These are phyloP conservation scores for Podospora anserina DNA, from an alignment of 495 filamentous ascomycete species.

Conservation along the genomic window DNA sequence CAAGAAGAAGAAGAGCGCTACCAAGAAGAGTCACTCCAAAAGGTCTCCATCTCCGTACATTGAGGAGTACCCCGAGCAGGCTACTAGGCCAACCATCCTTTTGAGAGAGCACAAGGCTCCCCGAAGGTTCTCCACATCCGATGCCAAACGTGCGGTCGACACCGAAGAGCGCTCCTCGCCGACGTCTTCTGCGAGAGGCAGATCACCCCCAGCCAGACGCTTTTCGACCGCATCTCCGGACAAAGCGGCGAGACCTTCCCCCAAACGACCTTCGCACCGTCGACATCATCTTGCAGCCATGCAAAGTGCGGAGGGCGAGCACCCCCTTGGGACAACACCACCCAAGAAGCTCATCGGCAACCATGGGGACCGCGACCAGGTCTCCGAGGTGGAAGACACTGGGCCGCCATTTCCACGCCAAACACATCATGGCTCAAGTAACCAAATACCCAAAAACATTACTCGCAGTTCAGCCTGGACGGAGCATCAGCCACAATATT, in stretches of 20 bases:
- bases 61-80: conserved; percentile 31
- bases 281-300: background rate
- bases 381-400: background rate
- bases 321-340: background rate
- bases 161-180: conserved; percentile 15
- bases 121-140: conserved; percentile 23
- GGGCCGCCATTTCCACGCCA: conserved; percentile 7
- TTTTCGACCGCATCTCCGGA: conserved; percentile 10
- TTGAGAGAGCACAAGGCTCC: conserved; percentile 31
- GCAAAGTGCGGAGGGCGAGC: conserved; percentile 4
- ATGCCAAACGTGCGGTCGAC: conserved; percentile 17
- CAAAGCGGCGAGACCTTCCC: conserved; percentile 11
- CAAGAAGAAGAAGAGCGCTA: conserved; percentile 1
- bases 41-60: conserved; percentile 30
- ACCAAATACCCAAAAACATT: conserved; percentile 3
- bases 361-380: background rate
- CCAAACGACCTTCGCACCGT: conserved; percentile 3
- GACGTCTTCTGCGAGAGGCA: conserved; percentile 16
- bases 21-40: conserved; percentile 13
- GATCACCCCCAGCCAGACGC: conserved; percentile 23
- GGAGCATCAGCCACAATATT: conserved; percentile 17
- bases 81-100: conserved; percentile 21
- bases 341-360: background rate
- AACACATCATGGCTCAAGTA: background rate
- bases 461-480: conserved; percentile 20